Percentiles rank a stretch among this genome's conserved stretches.
Evolutionary conservation across 352 stramenopile genomes (phyloP).

Genomic region (Saprolegnia parasitica): DNA sequence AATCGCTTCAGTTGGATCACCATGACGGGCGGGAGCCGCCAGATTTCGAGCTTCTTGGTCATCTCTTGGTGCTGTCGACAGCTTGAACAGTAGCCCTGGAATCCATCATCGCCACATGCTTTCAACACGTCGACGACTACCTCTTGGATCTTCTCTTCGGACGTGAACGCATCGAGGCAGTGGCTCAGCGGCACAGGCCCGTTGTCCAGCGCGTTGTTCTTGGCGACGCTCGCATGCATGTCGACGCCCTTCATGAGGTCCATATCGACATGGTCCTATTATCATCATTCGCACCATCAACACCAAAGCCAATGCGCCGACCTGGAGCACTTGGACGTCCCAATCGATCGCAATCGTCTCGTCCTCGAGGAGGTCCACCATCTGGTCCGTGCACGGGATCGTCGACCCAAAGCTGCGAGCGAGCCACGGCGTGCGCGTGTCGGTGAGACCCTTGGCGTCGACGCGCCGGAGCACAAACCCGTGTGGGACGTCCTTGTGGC

Average conservation of each 20-base stretch:
- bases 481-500: slow-evolving; percentile 21
- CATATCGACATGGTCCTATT: slow-evolving; percentile 57
- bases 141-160: slow-evolving; percentile 83
- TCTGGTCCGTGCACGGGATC: slow-evolving; percentile 70
- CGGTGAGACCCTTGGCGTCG: slow-evolving; percentile 76
- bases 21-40: slow-evolving; percentile 94
- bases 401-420: slow-evolving; percentile 73
- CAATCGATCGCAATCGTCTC: slow-evolving; percentile 85
- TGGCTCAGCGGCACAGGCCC: slow-evolving; percentile 75
- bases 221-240: slow-evolving; percentile 68
- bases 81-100: slow-evolving; percentile 92
- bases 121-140: slow-evolving; percentile 27
- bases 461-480: slow-evolving; percentile 78
- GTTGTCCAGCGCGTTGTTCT: slow-evolving; percentile 84
- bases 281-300: too few species aligned
- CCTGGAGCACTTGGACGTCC: slow-evolving; percentile 77
- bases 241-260: slow-evolving; percentile 86
- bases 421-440: slow-evolving; percentile 72
- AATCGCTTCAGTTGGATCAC: slow-evolving; percentile 99
- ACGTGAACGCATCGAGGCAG: slow-evolving; percentile 81
- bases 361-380: slow-evolving; percentile 77
- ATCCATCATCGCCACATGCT: background rate
- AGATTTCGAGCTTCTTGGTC: slow-evolving; percentile 98
- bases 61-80: slow-evolving; percentile 94
- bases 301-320: background rate